Evolutionary conservation across 495 filamentous ascomycete species (phyloP).

Genomic region (Neohortaea acidophila): DNA sequence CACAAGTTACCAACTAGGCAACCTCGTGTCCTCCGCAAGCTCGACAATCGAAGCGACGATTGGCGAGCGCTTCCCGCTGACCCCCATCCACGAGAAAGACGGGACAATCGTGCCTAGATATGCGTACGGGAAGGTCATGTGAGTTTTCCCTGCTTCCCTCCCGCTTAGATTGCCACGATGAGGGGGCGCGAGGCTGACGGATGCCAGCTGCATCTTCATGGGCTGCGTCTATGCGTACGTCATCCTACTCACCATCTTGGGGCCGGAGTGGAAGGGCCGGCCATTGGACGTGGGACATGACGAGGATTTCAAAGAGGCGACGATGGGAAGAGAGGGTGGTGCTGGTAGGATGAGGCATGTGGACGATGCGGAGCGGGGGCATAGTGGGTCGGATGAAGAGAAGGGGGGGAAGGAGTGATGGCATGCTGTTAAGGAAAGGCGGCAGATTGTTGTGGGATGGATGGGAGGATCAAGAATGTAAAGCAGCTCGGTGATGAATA

Average conservation of each 20-base stretch:
- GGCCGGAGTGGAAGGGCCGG: conserved; percentile 57
- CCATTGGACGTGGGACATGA: conserved; percentile 54
- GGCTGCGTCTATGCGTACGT: conserved; percentile 76
- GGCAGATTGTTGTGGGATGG: no score
- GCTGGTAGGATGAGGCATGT: not conserved
- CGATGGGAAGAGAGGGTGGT: conserved; percentile 26
- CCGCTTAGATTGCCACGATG: not conserved
- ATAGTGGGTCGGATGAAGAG: no score
- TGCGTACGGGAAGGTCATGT: conserved; percentile 73
- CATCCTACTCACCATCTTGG: conserved; percentile 57
- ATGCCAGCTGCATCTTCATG: conserved; percentile 34
- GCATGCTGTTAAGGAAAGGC: no score
- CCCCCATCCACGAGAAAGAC: conserved; percentile 22
- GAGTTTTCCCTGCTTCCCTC: not conserved
- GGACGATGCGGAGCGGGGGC: no score
- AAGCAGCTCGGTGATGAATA: no score
- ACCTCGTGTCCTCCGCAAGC: conserved; percentile 63
- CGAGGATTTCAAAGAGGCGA: conserved; percentile 44
- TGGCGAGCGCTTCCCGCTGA: conserved; percentile 65
- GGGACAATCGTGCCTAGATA: conserved; percentile 39
- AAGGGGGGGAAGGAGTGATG: no score
- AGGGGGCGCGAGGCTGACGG: no score
- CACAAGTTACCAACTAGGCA: conserved; percentile 72
- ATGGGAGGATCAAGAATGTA: no score
- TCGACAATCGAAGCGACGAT: conserved; percentile 75